phyloP scores from a whole-genome alignment of 345 rosid genomes.

The Bruguiera gymnorhiza region DNA sequence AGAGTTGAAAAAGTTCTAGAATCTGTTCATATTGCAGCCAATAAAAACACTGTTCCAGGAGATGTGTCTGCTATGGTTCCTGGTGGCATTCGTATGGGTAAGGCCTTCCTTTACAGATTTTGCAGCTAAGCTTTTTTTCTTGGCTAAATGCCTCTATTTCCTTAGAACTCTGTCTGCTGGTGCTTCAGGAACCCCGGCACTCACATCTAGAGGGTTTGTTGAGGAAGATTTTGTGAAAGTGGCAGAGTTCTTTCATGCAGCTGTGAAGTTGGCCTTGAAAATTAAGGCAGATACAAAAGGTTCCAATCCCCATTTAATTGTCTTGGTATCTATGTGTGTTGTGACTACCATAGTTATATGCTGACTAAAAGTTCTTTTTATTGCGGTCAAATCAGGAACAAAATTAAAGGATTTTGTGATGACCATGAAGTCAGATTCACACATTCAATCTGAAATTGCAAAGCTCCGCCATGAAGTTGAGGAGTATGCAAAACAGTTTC shows the following conservation, averaged over 20 bases:
- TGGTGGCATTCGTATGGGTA: slow-evolving; percentile 98
- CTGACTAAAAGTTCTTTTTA: slow-evolving; percentile 4
- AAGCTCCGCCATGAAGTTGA: slow-evolving; percentile 66
- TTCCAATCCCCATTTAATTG: slow-evolving; percentile 10
- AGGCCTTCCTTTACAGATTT: slow-evolving; percentile 9
- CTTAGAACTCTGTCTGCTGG: slow-evolving; percentile 14
- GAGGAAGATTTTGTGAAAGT: slow-evolving; percentile 90
- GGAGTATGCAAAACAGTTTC: slow-evolving; percentile 78
- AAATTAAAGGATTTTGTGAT: slow-evolving; percentile 83
- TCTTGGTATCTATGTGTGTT: background rate
- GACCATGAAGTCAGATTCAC: slow-evolving; percentile 56
- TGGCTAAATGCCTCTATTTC: background rate
- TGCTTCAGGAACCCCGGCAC: slow-evolving; percentile 86
- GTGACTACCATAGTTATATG: background rate
- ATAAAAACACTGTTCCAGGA: slow-evolving; percentile 95
- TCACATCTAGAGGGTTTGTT: slow-evolving; percentile 86
- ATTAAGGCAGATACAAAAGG: slow-evolving; percentile 73
- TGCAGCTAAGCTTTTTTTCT: slow-evolving; percentile 3
- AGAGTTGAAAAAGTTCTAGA: slow-evolving; percentile 94
- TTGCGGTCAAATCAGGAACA: slow-evolving; percentile 46
- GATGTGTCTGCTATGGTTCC: slow-evolving; percentile 99
- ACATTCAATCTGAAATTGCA: slow-evolving; percentile 55
- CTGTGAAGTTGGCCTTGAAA: slow-evolving; percentile 76
- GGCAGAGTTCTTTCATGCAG: slow-evolving; percentile 82
- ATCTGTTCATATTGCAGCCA: slow-evolving; percentile 86